Conservation (phyloP, 2,329 filamentous ascomycete species). For the Alternaria atra region DNA sequence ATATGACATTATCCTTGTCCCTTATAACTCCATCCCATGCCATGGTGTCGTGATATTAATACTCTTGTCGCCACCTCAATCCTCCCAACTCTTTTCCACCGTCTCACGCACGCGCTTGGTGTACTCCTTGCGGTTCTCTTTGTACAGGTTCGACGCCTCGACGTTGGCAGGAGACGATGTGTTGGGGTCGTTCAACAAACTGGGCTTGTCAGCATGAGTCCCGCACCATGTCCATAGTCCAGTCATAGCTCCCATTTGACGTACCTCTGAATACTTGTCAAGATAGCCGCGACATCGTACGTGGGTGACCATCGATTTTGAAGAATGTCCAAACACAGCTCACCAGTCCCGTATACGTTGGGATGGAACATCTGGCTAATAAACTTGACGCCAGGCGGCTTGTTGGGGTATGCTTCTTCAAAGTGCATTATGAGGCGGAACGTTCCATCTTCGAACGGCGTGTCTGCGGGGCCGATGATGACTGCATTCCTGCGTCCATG, state of each 20-base stretch:
- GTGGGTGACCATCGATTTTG: conserved; percentile 99
- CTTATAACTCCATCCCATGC: conserved; percentile 33
- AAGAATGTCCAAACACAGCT: conserved; percentile 94
- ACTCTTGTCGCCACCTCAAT: conserved; percentile 58
- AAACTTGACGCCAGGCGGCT: conserved; percentile 96
- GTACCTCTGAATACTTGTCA: conserved; percentile 97
- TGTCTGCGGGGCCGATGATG: conserved; percentile 96
- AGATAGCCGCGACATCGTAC: conserved; percentile 94
- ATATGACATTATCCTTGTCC: conserved; percentile 21
- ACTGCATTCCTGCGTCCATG: conserved; percentile 82
- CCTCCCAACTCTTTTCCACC: conserved; percentile 99
- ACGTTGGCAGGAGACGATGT: conserved; percentile 98
- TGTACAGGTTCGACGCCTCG: conserved; percentile 97
- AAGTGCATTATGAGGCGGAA: conserved; percentile 99
- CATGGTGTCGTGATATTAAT: conserved; percentile 21
- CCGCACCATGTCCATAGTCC: not conserved
- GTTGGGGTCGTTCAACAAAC: conserved; percentile 96
- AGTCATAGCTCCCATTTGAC: conserved; percentile 9
- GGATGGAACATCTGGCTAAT: conserved; percentile 99
- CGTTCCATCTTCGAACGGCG: conserved; percentile 97
- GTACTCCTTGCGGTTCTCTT: conserved; percentile 97
- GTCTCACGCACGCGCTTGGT: conserved; percentile 94
- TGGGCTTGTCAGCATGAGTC: conserved; percentile 52
- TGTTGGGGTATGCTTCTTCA: conserved; percentile 98
- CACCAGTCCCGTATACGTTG: conserved; percentile 96